Evolutionary conservation across 176 grass and related monocot species (phyloP), one percentile per base, ranked within the genome.

Genomic region (Musa beccarii): DNA sequence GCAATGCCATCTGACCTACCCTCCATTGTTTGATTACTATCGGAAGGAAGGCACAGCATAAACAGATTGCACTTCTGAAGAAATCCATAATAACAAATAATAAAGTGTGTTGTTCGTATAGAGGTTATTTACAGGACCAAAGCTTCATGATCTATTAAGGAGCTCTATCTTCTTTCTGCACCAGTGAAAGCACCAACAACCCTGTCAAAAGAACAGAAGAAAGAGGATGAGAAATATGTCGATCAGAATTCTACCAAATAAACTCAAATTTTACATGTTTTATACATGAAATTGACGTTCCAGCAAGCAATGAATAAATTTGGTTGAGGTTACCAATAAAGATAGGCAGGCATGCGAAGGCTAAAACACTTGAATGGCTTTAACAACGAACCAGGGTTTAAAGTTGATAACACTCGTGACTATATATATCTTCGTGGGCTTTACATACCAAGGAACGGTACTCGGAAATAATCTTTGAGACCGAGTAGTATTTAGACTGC

Each of bases 131-230:
- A 51, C 68, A 51, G 34, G 16, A 50, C 17, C 67, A 51, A 50
- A 2, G 2, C 66, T 69, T 69, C 66, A 17, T 51, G 13, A 2
- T 3, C 24, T 49, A 43, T 69, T 17, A 9, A 51, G 49, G 49
- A 51, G 25, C 9, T 15, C 10, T 70, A 4, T 15, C 57, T 61
- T 13, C 43, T 70, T 70, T 19, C 51, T 70, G 43, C 68, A 70
- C 68, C 68, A 70, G 34, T 49, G 8, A 51, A 70, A 70, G 49
- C 68, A 70, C 68, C 17, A 52, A 15, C 68, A 70, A 51, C 43
- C 49, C 68, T 70, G 49, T 51, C 9, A 49, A 43, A n/a, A 69
- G 29, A 69, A 2, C 63, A 66, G 9, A 66, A 24, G 23, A 28
- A 66, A 12, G 23, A 20, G 10, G 1, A 25, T n/a, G 21, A 66